Base-by-base conservation (phyloP, 2,329 filamentous ascomycete genomes). In the Arthroderma uncinatum region DNA sequence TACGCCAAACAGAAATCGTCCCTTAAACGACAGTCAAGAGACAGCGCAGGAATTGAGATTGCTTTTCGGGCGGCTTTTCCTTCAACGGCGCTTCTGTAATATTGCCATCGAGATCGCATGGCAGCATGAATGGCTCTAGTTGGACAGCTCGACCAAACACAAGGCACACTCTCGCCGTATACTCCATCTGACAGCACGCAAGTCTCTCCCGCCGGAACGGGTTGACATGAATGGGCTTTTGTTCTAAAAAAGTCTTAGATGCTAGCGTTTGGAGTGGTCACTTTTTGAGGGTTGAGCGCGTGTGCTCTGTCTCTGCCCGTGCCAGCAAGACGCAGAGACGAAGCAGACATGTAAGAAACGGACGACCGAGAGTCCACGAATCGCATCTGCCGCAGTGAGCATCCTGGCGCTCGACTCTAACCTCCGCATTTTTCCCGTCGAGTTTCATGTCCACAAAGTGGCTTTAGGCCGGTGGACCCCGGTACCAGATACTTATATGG, bases 391-490 rank as follows among this genome's bases (percentile, higher is more conserved):
- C 44, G 44, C 44, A 28, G 21, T n/a, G 44, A 48, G 44, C 44
- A 48, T 28, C 44, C 44, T 48, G 44, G 44, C 44, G 21, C 14
- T 28, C 21, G 9, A n/a, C 21, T 48, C 44, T 48, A 48, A 53
- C 50, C 50, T 53, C 50, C 50, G 50, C 50, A 53, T 53, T 53
- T 53, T 53, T 53, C 50, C 50, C 50, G 50, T 53, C 50, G 21
- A 53, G 44, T 48, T 53, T 53, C 34, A 53, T 19, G 28, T 53
- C 50, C 50, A 53, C 30, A 42, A 42, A 34, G 30, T 36, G 50
- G 50, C 50, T 36, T 28, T 34, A 7, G 50, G 28, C 50, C 12
- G 28, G 50, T 53, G 50, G 28, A 53, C 50, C 50, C 28, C 28
- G 40, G 40, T 25, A 47, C 40, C 14, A 28, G 44, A 34, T 48